These are phyloP conservation scores for Lasiosphaeria hispida DNA, from an alignment of 495 filamentous ascomycete species.

Conservation along the genomic window DNA sequence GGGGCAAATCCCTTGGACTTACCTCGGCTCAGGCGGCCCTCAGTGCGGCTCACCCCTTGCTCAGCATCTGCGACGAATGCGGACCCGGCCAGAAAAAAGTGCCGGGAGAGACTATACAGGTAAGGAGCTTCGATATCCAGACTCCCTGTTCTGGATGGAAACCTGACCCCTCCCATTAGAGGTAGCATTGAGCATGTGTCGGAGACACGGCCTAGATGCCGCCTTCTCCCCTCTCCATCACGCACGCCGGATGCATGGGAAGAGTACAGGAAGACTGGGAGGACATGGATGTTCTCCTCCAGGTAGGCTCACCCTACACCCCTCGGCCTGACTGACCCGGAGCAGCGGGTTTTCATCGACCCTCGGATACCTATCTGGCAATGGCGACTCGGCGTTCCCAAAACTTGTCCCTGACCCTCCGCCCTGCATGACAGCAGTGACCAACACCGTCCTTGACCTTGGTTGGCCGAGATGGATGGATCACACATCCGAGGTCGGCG, in stretches of 20 bases:
- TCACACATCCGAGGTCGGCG: conserved; percentile 16
- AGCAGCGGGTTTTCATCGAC: conserved; percentile 34
- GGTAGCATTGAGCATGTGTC: conserved; percentile 25
- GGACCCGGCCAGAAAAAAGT: too few species aligned
- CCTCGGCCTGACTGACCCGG: background rate
- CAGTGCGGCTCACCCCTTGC: too few species aligned
- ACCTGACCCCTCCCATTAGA: conserved; percentile 14
- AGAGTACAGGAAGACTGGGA: conserved; percentile 28
- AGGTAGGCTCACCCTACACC: conserved; percentile 9
- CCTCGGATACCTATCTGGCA: conserved; percentile 30
- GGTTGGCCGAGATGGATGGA: conserved; percentile 21
- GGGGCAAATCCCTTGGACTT: too few species aligned
- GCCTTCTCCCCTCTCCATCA: conserved; percentile 2
- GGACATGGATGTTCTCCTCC: conserved; percentile 29
- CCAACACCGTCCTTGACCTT: background rate
- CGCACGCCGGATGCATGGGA: conserved; percentile 8
- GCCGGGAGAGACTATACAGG: too few species aligned
- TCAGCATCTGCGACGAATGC: too few species aligned
- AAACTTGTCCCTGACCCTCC: conserved; percentile 10
- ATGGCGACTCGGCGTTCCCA: conserved; percentile 19
- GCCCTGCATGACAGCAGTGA: background rate
- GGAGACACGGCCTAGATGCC: conserved; percentile 16
- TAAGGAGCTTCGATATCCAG: too few species aligned
- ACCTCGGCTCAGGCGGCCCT: too few species aligned
- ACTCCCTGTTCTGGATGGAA: background rate